Evolutionary conservation across 371 early-diverging fungal species (phyloP).

Genomic region (Spraguea lophii): DNA sequence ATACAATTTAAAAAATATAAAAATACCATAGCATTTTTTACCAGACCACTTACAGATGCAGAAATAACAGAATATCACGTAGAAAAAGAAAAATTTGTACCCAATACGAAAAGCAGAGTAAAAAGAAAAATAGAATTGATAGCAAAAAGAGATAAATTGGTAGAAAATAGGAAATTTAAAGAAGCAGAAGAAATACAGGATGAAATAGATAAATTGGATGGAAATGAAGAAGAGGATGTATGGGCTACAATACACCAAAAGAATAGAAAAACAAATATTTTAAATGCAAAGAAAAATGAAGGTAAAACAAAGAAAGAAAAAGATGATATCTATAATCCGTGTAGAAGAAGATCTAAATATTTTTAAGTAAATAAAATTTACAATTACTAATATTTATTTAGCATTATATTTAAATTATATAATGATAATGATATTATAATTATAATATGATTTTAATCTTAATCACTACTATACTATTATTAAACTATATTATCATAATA

Average conservation of each 20-base stretch:
- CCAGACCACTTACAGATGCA: conserved; percentile 16
- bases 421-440: too few species aligned
- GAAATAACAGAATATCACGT: conserved; percentile 29
- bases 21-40: conserved; percentile 8
- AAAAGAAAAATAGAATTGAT: conserved; percentile 26
- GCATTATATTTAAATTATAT: too few species aligned
- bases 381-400: too few species aligned
- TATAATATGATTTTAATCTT: too few species aligned
- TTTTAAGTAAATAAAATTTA: too few species aligned
- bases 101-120: conserved; percentile 13
- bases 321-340: too few species aligned
- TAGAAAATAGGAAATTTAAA: conserved; percentile 17
- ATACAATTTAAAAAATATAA: conserved; percentile 4
- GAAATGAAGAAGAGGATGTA: conserved; percentile 9
- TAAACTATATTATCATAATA: too few species aligned
- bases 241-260: neutral
- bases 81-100: conserved; percentile 17
- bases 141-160: conserved; percentile 19
- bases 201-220: conserved; percentile 26
- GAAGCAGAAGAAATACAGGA: conserved; percentile 17
- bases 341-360: too few species aligned
- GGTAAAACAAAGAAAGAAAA: too few species aligned
- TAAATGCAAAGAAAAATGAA: neutral
- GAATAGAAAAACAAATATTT: conserved; percentile 4
- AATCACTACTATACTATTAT: too few species aligned